phyloP scores from a whole-genome alignment of 345 rosid genomes.

The Pugionium cornutum region DNA sequence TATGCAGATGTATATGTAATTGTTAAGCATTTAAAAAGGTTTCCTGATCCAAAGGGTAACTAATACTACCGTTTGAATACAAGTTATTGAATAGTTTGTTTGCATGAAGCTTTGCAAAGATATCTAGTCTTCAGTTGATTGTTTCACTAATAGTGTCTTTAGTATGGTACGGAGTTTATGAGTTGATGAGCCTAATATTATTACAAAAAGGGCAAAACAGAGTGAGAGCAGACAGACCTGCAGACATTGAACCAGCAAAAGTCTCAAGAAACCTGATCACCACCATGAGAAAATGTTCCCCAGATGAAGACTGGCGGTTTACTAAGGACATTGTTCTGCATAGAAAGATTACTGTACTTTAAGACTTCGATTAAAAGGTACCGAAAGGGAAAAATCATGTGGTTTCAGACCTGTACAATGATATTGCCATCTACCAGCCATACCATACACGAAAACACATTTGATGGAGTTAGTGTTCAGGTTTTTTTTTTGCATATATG shows the following conservation, averaged over 20 bases:
- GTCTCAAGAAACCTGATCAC: conserved; percentile 90
- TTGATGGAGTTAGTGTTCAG: conserved; percentile 23
- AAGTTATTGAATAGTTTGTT: conserved; percentile 10
- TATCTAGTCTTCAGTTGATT: conserved; percentile 1
- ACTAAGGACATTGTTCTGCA: conserved; percentile 91
- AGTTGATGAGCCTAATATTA: conserved; percentile 12
- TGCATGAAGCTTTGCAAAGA: neutral
- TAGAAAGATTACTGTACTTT: neutral
- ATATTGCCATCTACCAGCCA: conserved; percentile 78
- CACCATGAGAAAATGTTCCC: conserved; percentile 72
- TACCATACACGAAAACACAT: conserved; percentile 19
- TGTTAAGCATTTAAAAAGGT: neutral
- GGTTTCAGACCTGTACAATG: conserved; percentile 75
- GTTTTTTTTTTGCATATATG: conserved; percentile 22
- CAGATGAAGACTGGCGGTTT: conserved; percentile 59
- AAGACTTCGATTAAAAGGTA: conserved; percentile 7
- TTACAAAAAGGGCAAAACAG: neutral
- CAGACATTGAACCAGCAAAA: conserved; percentile 92
- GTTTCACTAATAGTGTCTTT: conserved; percentile 13
- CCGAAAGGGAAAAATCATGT: conserved; percentile 6
- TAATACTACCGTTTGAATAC: neutral
- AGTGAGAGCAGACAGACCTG: conserved; percentile 52
- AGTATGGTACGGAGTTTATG: conserved; percentile 1
- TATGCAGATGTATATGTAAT: neutral
- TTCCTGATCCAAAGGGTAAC: conserved; percentile 1